Evolutionary conservation across 192 early-diverging fungal genomes (phyloP).

Genomic region (Umbelopsis vinacea): DNA sequence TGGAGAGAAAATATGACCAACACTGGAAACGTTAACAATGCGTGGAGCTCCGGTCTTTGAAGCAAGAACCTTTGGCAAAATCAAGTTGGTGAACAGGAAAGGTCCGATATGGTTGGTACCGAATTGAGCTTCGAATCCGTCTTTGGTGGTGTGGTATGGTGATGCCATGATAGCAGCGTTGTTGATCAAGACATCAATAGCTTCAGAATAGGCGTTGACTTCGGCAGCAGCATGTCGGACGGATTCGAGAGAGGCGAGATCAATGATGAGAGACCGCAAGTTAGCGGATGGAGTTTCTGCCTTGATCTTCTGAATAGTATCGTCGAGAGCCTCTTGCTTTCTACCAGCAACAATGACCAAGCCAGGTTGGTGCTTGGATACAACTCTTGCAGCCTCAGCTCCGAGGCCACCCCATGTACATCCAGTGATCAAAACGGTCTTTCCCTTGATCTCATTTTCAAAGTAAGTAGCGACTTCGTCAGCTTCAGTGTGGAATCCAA

Average conservation of each 20-base stretch:
- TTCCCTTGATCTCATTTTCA: constrained; percentile 5
- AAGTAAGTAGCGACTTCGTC: background rate
- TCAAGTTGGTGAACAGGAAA: constrained; percentile 42
- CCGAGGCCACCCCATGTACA: constrained; percentile 21
- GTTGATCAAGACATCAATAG: constrained; percentile 45
- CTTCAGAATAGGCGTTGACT: constrained; percentile 37
- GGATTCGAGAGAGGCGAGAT: constrained; percentile 42
- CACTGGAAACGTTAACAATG: constrained; percentile 44
- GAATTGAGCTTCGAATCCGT: constrained; percentile 72
- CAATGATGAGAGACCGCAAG: constrained; percentile 25
- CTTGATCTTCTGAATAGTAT: constrained; percentile 30
- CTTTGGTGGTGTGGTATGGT: constrained; percentile 52
- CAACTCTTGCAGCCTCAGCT: background rate
- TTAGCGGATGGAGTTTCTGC: constrained; percentile 24
- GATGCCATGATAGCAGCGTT: constrained; percentile 66
- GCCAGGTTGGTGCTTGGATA: background rate
- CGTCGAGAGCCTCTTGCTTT: constrained; percentile 25
- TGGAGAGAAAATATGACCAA: background rate
- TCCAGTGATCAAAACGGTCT: constrained; percentile 12
- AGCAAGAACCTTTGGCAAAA: constrained; percentile 37
- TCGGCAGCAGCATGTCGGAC: constrained; percentile 43
- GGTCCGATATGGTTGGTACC: constrained; percentile 69
- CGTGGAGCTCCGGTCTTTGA: constrained; percentile 32
- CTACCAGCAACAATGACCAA: constrained; percentile 27
- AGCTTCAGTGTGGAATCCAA: constrained; percentile 5